phyloP scores from a whole-genome alignment of 345 rosid species.

The Laguncularia racemosa region DNA sequence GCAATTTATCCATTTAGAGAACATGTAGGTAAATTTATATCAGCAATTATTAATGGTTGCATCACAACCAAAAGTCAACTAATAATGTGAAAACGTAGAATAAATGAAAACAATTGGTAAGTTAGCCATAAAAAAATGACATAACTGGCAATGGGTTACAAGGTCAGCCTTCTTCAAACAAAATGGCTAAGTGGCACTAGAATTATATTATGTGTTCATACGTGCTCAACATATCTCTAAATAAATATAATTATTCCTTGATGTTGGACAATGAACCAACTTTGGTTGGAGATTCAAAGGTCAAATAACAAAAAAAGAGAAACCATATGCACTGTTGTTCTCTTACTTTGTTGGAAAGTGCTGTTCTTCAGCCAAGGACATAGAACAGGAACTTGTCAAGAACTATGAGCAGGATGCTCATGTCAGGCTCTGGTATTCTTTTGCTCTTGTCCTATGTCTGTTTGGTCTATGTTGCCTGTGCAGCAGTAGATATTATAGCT shows the following conservation, averaged over 20 bases:
- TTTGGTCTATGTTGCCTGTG: constrained; percentile 1
- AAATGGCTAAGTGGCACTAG: constrained; percentile 5
- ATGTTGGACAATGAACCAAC: too few relatives aligned
- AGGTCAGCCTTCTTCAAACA: not conserved
- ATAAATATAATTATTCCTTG: too few relatives aligned
- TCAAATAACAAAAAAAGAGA: not conserved
- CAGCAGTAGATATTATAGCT: constrained; percentile 5
- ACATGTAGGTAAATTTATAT: too few relatives aligned
- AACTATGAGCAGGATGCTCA: constrained; percentile 8
- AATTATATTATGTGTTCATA: not conserved
- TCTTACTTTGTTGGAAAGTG: too few relatives aligned
- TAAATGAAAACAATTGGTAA: not conserved
- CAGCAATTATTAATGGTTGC: not conserved
- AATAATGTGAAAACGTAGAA: not conserved
- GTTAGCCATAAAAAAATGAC: not conserved
- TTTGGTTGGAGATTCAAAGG: constrained; percentile 1
- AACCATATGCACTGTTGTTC: too few relatives aligned
- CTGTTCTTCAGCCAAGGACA: not conserved
- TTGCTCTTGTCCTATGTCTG: constrained; percentile 7
- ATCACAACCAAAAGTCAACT: not conserved
- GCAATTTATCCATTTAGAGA: too few relatives aligned
- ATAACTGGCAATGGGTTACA: too few relatives aligned
- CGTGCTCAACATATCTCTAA: not conserved
- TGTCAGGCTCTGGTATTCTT: constrained; percentile 2
- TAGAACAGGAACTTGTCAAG: not conserved